Evolutionary conservation across 257 asterid genomes (phyloP), one percentile per base, ranked within the genome.

Genomic region (Knoxia roxburghii): DNA sequence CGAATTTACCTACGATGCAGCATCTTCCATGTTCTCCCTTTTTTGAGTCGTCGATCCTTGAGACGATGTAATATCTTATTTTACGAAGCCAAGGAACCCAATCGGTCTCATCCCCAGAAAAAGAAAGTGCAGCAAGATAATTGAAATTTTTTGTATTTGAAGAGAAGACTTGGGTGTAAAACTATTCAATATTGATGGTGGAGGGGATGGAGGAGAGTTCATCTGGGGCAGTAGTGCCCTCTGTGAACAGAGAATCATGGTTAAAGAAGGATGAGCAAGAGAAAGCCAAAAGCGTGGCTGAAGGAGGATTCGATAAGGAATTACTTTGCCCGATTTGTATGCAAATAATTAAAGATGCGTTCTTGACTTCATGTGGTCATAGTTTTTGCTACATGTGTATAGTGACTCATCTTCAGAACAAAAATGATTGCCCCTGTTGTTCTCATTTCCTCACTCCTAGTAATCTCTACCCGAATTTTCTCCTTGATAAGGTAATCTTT

Each of bases 361-460:
- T 89, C 76, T 60, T 89, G 65, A 86, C 96, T 7, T 78, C 91
- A 5, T 89, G 96, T 61, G 96, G 96, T 1, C 96, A 89, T 63
- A 89, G 95, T 75, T 89, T 89, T 79, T 89, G 96, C 81, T 89
- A 89, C 72, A 86, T 89, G 95, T 89, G 95, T 77, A 89, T 89
- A 53, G 75, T 86, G 43, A 89, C 96, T 80, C 96, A 89, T 69
- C 95, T 89, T 21, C 87, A 83, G 15, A 83, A 86, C 81, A 89
- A 86, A 86, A 86, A 84, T 78, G 88, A 86, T 49, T 89, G 96
- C 68, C 96, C 96, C 21, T 86, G 96, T 58, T 89, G 96, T 69
- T 68, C 88, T 39, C 81, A 79, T 27, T 84, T 56, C 59, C 89
- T 89, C 68, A 86, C 96, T 55, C 70, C 91, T 33, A 76, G 74